phyloP scores from a whole-genome alignment of 2,329 filamentous ascomycete species.

The Fonsecaea monophora region DNA sequence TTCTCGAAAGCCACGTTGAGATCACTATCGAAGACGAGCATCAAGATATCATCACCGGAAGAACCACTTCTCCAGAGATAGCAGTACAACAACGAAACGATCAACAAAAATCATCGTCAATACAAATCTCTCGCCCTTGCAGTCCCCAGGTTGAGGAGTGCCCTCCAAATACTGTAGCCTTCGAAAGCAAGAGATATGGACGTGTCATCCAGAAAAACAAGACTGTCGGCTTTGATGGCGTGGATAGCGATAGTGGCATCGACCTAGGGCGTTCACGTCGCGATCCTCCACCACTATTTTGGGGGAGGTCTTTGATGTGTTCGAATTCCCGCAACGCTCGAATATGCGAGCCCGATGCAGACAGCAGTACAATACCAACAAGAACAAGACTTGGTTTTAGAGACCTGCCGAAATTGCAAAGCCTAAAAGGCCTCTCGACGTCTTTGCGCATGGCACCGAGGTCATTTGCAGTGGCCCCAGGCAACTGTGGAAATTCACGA shows the following conservation, averaged over 20 bases:
- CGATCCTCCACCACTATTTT: conserved; percentile 1
- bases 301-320: conserved; percentile 26
- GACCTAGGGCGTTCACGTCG: neutral
- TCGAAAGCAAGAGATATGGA: conserved; percentile 19
- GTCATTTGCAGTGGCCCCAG: neutral
- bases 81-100: neutral
- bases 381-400: neutral
- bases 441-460: conserved; percentile 17
- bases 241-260: conserved; percentile 26
- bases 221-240: conserved; percentile 20
- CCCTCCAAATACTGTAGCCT: neutral
- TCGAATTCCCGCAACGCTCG: conserved; percentile 4
- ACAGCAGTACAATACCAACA: neutral
- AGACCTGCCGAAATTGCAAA: conserved; percentile 14
- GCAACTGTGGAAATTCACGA: neutral
- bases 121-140: conserved; percentile 12
- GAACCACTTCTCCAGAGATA: conserved; percentile 18
- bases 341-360: conserved; percentile 8
- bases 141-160: neutral
- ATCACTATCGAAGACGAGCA: conserved; percentile 29
- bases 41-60: conserved; percentile 10
- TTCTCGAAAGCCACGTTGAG: conserved; percentile 36
- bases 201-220: conserved; percentile 11
- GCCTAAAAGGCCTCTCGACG: conserved; percentile 24
- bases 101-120: conserved; percentile 12